Conservation (phyloP, 331 rosid genomes). For the Phaseolus coccineus region DNA sequence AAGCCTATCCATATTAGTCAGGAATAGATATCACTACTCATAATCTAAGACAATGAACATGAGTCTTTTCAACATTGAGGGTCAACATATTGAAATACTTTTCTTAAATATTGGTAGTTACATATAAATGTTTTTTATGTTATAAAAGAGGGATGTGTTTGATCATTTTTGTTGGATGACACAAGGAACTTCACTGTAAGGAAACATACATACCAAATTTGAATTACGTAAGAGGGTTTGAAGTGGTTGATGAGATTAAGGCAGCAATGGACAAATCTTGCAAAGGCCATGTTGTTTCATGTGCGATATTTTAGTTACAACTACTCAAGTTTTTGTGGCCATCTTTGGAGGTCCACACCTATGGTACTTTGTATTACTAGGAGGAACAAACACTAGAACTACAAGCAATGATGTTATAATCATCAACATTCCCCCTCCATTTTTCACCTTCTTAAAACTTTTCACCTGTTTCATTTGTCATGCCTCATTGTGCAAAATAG, state of each 20-base stretch:
- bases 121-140: no score
- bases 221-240: slow-evolving; percentile 58
- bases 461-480: slow-evolving; percentile 52
- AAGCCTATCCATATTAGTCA: no score
- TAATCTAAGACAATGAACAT: no score
- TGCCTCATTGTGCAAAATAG: slow-evolving; percentile 34
- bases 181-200: slow-evolving; percentile 52
- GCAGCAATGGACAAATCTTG: slow-evolving; percentile 55
- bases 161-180: slow-evolving; percentile 70
- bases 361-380: slow-evolving; percentile 51
- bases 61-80: no score
- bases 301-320: slow-evolving; percentile 71
- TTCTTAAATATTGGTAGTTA: no score
- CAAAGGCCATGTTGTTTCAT: slow-evolving; percentile 58
- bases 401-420: no score
- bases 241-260: slow-evolving; percentile 59
- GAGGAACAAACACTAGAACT: slow-evolving; percentile 76
- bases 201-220: slow-evolving; percentile 57
- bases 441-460: slow-evolving; percentile 58
- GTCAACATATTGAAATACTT: no score
- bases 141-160: slow-evolving; percentile 65
- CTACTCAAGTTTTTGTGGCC: slow-evolving; percentile 69
- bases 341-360: slow-evolving; percentile 54
- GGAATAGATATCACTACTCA: no score
- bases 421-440: no score